Evolutionary conservation across 179 eudicot species (phyloP).

Genomic region (Nepenthes alata): DNA sequence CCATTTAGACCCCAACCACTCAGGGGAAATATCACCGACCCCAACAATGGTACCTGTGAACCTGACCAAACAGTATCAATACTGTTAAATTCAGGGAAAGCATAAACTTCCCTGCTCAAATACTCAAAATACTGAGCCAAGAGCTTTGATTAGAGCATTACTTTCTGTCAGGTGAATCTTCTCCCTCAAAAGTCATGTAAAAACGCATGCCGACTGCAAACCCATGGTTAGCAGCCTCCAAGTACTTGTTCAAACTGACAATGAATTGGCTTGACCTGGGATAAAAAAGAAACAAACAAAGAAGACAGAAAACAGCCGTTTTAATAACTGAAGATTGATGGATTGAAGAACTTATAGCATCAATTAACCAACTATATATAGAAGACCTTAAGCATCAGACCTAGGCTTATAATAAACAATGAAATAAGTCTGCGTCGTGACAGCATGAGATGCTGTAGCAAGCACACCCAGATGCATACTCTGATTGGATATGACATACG

Average conservation of each 20-base stretch:
- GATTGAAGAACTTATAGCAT: neutral
- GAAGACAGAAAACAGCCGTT: neutral
- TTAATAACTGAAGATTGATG: neutral
- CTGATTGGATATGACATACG: conserved; percentile 76
- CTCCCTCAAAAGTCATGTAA: conserved; percentile 82
- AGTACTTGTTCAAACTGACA: conserved; percentile 58
- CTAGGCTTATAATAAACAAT: conserved; percentile 74
- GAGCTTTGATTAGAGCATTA: conserved; percentile 6
- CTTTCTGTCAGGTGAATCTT: conserved; percentile 85
- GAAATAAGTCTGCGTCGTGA: conserved; percentile 39
- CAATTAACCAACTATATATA: neutral
- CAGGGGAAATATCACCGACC: conserved; percentile 43
- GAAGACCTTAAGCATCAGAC: conserved; percentile 16
- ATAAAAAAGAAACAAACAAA: neutral
- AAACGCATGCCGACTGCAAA: conserved; percentile 77
- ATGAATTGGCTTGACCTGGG: conserved; percentile 81
- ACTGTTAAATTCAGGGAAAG: neutral
- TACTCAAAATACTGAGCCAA: neutral
- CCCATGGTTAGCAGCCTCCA: conserved; percentile 43
- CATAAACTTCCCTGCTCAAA: neutral
- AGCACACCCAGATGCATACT: conserved; percentile 94
- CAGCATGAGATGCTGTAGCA: conserved; percentile 78
- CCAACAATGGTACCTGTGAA: conserved; percentile 73
- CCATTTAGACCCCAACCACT: conserved; percentile 77
- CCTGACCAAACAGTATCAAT: conserved; percentile 23